Conservation (phyloP, 306 rosid genomes). For the Senna tora region DNA sequence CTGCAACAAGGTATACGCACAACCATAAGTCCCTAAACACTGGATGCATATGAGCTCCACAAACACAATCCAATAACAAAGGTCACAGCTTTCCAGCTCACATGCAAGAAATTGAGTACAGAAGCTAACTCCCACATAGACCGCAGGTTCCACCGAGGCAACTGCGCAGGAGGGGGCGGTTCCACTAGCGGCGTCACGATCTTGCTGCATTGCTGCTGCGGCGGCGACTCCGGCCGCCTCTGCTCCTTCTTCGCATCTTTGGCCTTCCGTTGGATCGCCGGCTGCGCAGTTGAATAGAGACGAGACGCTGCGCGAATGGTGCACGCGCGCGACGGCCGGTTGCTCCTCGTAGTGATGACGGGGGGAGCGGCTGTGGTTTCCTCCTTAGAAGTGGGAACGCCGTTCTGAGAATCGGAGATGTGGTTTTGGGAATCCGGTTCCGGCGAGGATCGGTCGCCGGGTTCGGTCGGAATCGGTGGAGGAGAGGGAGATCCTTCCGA, state of each 20-base stretch:
- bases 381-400: conserved; percentile 40
- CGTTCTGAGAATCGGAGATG: conserved; percentile 42
- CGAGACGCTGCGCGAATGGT: conserved; percentile 86
- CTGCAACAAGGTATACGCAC: conserved; percentile 50
- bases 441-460: conserved; percentile 62
- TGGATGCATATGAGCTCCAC: conserved; percentile 23
- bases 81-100: conserved; percentile 59
- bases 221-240: conserved; percentile 48
- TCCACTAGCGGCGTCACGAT: conserved; percentile 80
- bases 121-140: conserved; percentile 99
- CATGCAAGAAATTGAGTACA: conserved; percentile 87
- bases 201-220: conserved; percentile 70
- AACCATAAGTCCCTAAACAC: conserved; percentile 41
- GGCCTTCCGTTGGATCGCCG: conserved; percentile 53
- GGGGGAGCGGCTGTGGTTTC: conserved; percentile 49
- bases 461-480: conserved; percentile 57
- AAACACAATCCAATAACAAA: conserved; percentile 36
- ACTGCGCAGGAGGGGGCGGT: conserved; percentile 73
- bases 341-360: conserved; percentile 59
- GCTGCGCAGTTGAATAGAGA: conserved; percentile 49
- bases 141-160: conserved; percentile 88
- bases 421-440: conserved; percentile 49
- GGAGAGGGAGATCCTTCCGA: conserved; percentile 61
- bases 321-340: conserved; percentile 96
- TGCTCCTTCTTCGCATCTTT: conserved; percentile 47